A percentile compares a stretch with the other conserved stretches of the same genome.
phyloP scores from a whole-genome alignment of 2,329 filamentous ascomycete species.

The Lecanosticta acicola region DNA sequence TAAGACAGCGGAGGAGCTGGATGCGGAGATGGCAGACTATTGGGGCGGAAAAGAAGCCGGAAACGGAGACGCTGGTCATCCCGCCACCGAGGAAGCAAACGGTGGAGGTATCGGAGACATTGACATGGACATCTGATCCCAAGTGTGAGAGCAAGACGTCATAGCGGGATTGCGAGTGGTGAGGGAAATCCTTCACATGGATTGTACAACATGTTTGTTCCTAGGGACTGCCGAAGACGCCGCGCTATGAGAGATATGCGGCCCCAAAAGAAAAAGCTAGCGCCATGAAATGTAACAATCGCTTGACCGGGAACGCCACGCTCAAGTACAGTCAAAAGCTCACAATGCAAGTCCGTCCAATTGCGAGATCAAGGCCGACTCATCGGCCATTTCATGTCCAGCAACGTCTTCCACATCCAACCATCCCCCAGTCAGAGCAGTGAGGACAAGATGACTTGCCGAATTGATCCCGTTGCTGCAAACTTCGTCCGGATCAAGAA shows the following conservation, averaged over 20 bases:
- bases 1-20: conserved; percentile 87
- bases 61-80: conserved; percentile 32
- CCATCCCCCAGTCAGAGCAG: conserved; percentile 34
- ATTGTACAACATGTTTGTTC: background rate
- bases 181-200: too few species aligned
- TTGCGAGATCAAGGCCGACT: conserved; percentile 12
- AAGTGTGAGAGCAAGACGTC: too few species aligned
- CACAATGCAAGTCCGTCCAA: conserved; percentile 15
- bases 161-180: too few species aligned
- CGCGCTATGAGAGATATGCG: background rate
- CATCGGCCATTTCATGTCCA: conserved; percentile 19
- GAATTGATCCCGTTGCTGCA: conserved; percentile 21
- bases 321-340: background rate
- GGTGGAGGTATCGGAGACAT: conserved; percentile 25
- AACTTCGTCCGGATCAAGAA: conserved; percentile 35
- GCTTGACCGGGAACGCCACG: background rate
- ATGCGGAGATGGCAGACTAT: conserved; percentile 96
- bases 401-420: conserved; percentile 33
- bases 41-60: conserved; percentile 51
- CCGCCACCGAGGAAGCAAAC: conserved; percentile 14
- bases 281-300: conserved; percentile 2
- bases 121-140: conserved; percentile 34
- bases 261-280: background rate
- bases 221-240: background rate
- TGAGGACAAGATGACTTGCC: conserved; percentile 28